phyloP scores from a whole-genome alignment of 1,284 basidiomycete species.

The Golubevia pallescens region DNA sequence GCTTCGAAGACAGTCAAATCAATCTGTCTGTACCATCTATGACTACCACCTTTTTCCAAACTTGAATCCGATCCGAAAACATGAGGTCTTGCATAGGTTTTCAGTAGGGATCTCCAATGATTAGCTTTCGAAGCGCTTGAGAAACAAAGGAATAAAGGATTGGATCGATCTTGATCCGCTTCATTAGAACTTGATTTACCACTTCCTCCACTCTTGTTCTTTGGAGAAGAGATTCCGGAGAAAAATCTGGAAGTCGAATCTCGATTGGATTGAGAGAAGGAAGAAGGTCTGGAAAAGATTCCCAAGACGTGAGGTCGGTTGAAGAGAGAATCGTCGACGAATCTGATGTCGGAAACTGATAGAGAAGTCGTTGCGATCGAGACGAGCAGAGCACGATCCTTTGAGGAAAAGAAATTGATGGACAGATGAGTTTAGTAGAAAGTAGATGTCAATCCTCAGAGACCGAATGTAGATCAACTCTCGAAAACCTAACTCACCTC shows the following conservation, averaged over 20 bases:
- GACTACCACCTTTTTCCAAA: conserved; percentile 21
- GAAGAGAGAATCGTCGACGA: conserved; percentile 42
- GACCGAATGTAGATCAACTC: neutral
- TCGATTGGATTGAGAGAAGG: conserved; percentile 5
- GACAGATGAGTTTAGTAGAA: neutral
- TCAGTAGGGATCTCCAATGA: conserved; percentile 26
- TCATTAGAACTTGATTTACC: too few species aligned
- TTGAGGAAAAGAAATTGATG: neutral
- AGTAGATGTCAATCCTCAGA: neutral
- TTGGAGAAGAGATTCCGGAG: neutral
- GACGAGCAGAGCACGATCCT: conserved; percentile 32
- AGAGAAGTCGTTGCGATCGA: conserved; percentile 25
- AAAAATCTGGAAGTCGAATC: neutral
- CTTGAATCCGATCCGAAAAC: conserved; percentile 28
- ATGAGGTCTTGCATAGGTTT: conserved; percentile 31
- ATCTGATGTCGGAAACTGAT: conserved; percentile 31
- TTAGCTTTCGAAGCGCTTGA: conserved; percentile 21
- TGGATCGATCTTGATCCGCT: neutral
- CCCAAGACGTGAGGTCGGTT: conserved; percentile 26
- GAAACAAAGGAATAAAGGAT: conserved; percentile 41
- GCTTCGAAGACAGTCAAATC: conserved; percentile 43
- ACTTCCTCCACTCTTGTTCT: neutral
- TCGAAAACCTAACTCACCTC: conserved; percentile 13
- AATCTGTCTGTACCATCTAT: conserved; percentile 37
- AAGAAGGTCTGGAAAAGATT: conserved; percentile 30